These are phyloP conservation scores for Chenopodium berlandieri DNA, from an alignment of 148 eudicot genomes.

Conservation along the genomic window DNA sequence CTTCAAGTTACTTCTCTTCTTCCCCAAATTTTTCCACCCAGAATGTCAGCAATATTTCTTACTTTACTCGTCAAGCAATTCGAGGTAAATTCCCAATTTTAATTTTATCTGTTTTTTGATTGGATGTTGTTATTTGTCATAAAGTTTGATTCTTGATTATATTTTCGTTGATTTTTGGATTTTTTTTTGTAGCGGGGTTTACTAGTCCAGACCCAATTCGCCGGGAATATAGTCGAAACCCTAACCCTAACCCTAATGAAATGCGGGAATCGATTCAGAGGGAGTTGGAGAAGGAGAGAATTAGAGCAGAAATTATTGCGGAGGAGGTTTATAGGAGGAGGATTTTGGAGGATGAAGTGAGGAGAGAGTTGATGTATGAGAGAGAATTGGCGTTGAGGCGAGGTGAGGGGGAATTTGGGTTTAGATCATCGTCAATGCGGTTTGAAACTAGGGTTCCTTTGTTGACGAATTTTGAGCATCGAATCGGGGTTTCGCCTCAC, in stretches of 20 bases:
- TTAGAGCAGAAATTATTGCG: slow-evolving; percentile 52
- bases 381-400: slow-evolving; percentile 39
- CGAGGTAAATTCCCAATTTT: slow-evolving; percentile 10
- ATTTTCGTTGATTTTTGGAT: background rate
- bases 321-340: slow-evolving; percentile 47
- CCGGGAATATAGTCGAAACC: background rate
- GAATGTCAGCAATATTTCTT: slow-evolving; percentile 14
- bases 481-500: slow-evolving; percentile 21
- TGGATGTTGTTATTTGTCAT: background rate
- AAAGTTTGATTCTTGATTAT: background rate
- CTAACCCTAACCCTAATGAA: background rate
- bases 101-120: background rate
- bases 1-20: slow-evolving; percentile 10
- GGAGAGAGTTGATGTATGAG: slow-evolving; percentile 64
- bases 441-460: slow-evolving; percentile 25
- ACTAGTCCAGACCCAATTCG: background rate
- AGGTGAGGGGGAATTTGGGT: background rate
- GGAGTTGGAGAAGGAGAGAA: slow-evolving; percentile 59
- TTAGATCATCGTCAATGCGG: slow-evolving; percentile 15
- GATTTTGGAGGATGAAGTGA: slow-evolving; percentile 55
- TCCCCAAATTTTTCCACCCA: background rate
- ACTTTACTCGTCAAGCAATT: slow-evolving; percentile 26
- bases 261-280: slow-evolving; percentile 26
- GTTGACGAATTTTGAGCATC: slow-evolving; percentile 16
- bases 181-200: slow-evolving; percentile 14